These are phyloP conservation scores for Drosera capensis DNA, from an alignment of 148 eudicot genomes.

Conservation along the genomic window DNA sequence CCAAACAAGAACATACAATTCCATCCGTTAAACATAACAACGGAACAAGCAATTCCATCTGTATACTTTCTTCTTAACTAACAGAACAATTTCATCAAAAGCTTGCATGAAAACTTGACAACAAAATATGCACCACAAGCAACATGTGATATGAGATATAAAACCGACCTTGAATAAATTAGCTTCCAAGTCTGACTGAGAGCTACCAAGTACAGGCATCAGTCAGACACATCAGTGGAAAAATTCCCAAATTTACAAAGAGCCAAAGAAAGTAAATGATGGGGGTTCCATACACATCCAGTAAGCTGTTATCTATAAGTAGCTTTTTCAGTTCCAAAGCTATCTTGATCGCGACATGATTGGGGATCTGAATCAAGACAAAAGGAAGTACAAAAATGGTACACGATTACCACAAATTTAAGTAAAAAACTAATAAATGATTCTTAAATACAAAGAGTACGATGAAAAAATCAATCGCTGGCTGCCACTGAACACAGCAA, in stretches of 20 bases:
- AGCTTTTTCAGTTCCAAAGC: conserved; percentile 92
- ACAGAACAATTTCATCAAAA: too few relatives aligned
- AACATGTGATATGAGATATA: background rate
- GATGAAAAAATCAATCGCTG: too few relatives aligned
- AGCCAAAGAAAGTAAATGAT: conserved; percentile 2
- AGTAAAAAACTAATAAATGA: too few relatives aligned
- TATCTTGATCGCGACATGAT: conserved; percentile 93
- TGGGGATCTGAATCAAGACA: conserved; percentile 76
- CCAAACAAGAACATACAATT: too few relatives aligned
- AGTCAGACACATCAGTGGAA: background rate
- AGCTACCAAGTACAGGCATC: conserved; percentile 35
- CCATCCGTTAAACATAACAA: too few relatives aligned
- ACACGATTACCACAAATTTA: background rate
- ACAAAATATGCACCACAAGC: too few relatives aligned
- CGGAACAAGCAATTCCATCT: too few relatives aligned
- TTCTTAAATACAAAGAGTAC: too few relatives aligned
- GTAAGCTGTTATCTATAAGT: conserved; percentile 87
- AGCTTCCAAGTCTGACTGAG: conserved; percentile 87
- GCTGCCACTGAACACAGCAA: too few relatives aligned
- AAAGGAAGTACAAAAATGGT: background rate
- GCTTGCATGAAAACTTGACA: background rate
- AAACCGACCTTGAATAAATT: conserved; percentile 78
- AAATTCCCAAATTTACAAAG: background rate
- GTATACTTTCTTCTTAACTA: too few relatives aligned
- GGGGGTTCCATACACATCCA: conserved; percentile 64